Conservation (phyloP, 2,329 filamentous ascomycete genomes). For the Lachnellula hyalina region DNA sequence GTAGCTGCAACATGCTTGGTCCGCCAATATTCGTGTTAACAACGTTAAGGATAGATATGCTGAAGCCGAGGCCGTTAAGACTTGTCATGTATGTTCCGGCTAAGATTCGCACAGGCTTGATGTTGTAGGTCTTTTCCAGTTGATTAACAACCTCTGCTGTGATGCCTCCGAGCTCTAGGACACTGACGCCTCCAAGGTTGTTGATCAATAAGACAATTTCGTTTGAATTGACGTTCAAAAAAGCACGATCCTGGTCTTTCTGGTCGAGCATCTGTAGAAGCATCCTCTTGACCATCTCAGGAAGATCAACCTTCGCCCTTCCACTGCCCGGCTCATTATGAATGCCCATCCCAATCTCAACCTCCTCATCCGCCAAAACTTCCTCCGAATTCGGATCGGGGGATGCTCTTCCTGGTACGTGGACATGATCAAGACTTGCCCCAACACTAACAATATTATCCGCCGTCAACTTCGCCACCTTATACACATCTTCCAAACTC, state of each 20-base stretch:
- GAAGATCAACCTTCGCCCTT: slow-evolving; percentile 43
- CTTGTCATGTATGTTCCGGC: slow-evolving; percentile 68
- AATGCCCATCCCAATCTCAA: slow-evolving; percentile 68
- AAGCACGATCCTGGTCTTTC: slow-evolving; percentile 59
- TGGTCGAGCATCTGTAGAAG: slow-evolving; percentile 57
- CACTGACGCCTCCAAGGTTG: slow-evolving; percentile 64
- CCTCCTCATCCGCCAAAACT: slow-evolving; percentile 48
- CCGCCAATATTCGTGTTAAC: slow-evolving; percentile 43
- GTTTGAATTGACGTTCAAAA: slow-evolving; percentile 53
- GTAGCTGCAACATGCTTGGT: slow-evolving; percentile 54
- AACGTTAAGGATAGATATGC: slow-evolving; percentile 60
- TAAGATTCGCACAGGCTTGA: slow-evolving; percentile 56
- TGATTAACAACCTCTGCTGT: slow-evolving; percentile 61
- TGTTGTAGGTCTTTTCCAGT: slow-evolving; percentile 50
- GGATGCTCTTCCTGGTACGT: slow-evolving; percentile 72
- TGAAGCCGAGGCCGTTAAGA: slow-evolving; percentile 67
- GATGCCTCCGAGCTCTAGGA: slow-evolving; percentile 61
- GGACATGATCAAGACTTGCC: slow-evolving; percentile 83
- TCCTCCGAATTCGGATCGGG: slow-evolving; percentile 50
- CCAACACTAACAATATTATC: slow-evolving; percentile 80
- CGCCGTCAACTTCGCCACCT: slow-evolving; percentile 65
- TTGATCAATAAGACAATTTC: slow-evolving; percentile 62
- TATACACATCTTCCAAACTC: slow-evolving; percentile 64
- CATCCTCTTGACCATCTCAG: slow-evolving; percentile 54
- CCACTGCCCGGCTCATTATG: slow-evolving; percentile 59